Evolutionary conservation across 345 rosid species (phyloP).

Genomic region (Garcia nutans): DNA sequence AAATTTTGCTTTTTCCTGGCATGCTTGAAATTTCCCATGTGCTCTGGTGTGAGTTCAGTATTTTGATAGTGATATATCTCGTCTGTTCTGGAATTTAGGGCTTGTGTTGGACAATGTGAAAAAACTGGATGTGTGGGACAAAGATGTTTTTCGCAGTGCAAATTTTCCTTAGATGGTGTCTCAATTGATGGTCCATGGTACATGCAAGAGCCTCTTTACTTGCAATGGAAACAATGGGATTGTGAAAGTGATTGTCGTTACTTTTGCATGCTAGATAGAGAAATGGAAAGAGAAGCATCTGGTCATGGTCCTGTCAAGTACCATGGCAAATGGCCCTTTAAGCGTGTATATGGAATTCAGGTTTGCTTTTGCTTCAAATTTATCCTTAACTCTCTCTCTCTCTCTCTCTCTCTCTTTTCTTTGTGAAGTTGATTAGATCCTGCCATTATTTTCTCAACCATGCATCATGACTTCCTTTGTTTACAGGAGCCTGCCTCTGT

Average conservation of each 20-base stretch:
- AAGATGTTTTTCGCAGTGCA: slow-evolving; percentile 74
- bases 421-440: background rate
- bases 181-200: slow-evolving; percentile 75
- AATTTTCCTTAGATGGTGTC: slow-evolving; percentile 77
- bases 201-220: slow-evolving; percentile 81
- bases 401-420: too few relatives aligned
- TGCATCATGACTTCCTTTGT: slow-evolving; percentile 8
- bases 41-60: background rate
- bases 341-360: slow-evolving; percentile 77
- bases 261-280: slow-evolving; percentile 81
- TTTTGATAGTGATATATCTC: background rate
- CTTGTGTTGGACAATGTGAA: slow-evolving; percentile 70
- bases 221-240: slow-evolving; percentile 85
- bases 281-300: slow-evolving; percentile 60
- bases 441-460: background rate
- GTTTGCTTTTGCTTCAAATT: slow-evolving; percentile 24
- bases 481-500: slow-evolving; percentile 82
- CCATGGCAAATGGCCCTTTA: slow-evolving; percentile 88
- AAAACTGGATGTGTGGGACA: slow-evolving; percentile 76
- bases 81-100: slow-evolving; percentile 36
- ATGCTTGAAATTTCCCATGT: background rate
- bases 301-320: slow-evolving; percentile 76
- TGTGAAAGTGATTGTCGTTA: slow-evolving; percentile 65
- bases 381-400: background rate
- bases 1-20: background rate